Percentiles rank a stretch among this genome's conserved stretches.
phyloP scores from a whole-genome alignment of 164 flowering plant species.

The Nelumbo lutea region DNA sequence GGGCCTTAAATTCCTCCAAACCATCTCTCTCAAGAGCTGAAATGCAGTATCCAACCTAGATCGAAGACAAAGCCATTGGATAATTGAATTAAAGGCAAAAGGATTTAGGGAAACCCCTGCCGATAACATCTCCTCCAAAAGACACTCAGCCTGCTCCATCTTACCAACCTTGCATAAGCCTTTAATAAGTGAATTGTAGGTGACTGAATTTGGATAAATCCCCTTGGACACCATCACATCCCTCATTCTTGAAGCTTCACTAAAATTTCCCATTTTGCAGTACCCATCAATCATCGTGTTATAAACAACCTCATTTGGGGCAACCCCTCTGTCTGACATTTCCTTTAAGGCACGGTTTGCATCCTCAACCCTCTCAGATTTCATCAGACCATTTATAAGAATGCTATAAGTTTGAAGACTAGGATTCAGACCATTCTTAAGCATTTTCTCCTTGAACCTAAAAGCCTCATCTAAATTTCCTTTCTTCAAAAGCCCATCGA shows the following conservation, averaged over 20 bases:
- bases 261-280: slow-evolving; percentile 31
- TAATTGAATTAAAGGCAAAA: slow-evolving; percentile 29
- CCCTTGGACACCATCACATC: slow-evolving; percentile 45
- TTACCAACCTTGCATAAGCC: slow-evolving; percentile 37
- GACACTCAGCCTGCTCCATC: slow-evolving; percentile 29
- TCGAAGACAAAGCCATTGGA: slow-evolving; percentile 28
- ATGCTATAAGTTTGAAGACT: slow-evolving; percentile 36
- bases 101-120: slow-evolving; percentile 22
- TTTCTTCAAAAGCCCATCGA: slow-evolving; percentile 42
- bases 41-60: slow-evolving; percentile 36
- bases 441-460: slow-evolving; percentile 43
- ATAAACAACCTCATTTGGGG: slow-evolving; percentile 38
- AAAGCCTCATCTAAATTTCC: slow-evolving; percentile 40
- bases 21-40: slow-evolving; percentile 29
- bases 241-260: slow-evolving; percentile 34
- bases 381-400: slow-evolving; percentile 42
- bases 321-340: slow-evolving; percentile 31
- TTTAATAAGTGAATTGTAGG: slow-evolving; percentile 36
- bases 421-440: slow-evolving; percentile 26
- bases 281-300: slow-evolving; percentile 48
- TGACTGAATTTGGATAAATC: slow-evolving; percentile 33
- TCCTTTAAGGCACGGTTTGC: slow-evolving; percentile 34
- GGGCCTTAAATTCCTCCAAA: slow-evolving; percentile 36
- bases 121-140: slow-evolving; percentile 37
- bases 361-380: slow-evolving; percentile 31